phyloP scores from a whole-genome alignment of 257 asterid genomes.

The Solanum tacnaense region DNA sequence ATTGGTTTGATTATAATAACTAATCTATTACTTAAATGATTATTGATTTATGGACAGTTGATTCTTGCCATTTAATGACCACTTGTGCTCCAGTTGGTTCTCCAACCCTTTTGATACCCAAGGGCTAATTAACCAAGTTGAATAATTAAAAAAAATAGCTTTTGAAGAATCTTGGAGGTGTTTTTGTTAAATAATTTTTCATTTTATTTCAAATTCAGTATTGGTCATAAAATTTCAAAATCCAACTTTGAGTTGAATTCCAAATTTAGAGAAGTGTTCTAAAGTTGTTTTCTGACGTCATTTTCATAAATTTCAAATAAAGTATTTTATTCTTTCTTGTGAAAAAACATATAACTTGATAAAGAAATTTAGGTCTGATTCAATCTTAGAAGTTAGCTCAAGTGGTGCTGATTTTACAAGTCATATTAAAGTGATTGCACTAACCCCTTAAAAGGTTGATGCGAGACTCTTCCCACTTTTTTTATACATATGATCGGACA shows the following conservation, averaged over 20 bases:
- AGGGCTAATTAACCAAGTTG: neutral
- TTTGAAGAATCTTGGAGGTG: neutral
- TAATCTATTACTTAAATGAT: neutral
- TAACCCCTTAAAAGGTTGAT: neutral
- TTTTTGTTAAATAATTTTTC: neutral
- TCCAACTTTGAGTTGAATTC: neutral
- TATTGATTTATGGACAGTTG: neutral
- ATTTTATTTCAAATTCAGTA: neutral
- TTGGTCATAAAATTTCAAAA: neutral
- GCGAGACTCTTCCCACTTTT: neutral
- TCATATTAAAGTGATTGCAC: neutral
- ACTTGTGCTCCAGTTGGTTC: neutral
- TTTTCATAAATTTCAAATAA: neutral
- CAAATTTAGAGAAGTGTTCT: neutral
- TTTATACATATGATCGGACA: rapidly evolving
- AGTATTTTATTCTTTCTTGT: neutral
- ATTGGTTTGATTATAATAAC: neutral
- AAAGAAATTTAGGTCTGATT: neutral
- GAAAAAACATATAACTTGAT: neutral
- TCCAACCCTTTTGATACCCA: neutral
- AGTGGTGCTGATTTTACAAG: neutral
- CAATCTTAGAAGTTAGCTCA: neutral
- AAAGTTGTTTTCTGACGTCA: neutral
- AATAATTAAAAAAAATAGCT: neutral
- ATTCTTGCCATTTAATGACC: neutral